A percentile compares a stretch with the other conserved stretches of the same genome.
These are phyloP conservation scores for Penicillium mononematosum DNA, from an alignment of 495 filamentous ascomycete species.

Conservation along the genomic window DNA sequence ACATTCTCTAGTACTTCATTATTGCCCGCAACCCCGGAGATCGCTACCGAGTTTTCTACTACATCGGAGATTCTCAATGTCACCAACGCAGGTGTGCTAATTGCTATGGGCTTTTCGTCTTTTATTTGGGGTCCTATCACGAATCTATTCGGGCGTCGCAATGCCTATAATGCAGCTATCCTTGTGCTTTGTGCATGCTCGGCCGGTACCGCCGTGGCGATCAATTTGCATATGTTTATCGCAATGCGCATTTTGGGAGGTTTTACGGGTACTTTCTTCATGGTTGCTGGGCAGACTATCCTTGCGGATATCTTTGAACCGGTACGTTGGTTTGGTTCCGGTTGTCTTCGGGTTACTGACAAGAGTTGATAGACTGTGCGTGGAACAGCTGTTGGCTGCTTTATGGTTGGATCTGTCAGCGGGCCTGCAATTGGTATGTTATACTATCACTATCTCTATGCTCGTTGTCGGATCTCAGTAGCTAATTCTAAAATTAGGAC, in stretches of 20 bases:
- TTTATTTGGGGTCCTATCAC: constrained; percentile 53
- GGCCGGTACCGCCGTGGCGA: constrained; percentile 33
- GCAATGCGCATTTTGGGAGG: constrained; percentile 42
- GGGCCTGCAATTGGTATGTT: constrained; percentile 56
- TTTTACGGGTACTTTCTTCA: constrained; percentile 46
- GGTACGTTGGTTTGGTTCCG: constrained; percentile 23
- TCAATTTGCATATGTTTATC: constrained; percentile 42
- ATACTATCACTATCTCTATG: not conserved
- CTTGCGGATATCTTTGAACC: constrained; percentile 49
- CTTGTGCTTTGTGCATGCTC: constrained; percentile 38
- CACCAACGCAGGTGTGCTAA: constrained; percentile 51
- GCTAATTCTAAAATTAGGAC: constrained; percentile 27
- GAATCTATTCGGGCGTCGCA: constrained; percentile 35
- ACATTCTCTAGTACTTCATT: constrained; percentile 47
- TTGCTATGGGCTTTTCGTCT: constrained; percentile 58
- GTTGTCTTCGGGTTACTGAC: constrained; percentile 11
- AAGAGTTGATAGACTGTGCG: constrained; percentile 42
- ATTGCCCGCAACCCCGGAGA: constrained; percentile 43
- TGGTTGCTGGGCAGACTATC: constrained; percentile 49
- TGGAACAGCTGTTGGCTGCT: constrained; percentile 56
- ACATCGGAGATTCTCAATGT: constrained; percentile 41
- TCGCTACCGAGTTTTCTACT: constrained; percentile 40
- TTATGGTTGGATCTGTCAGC: constrained; percentile 53
- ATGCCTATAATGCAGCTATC: constrained; percentile 41
- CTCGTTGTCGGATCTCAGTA: not conserved